These are phyloP conservation scores for Sclerotinia subarctica DNA, from an alignment of 2,329 filamentous ascomycete species.

Conservation along the genomic window DNA sequence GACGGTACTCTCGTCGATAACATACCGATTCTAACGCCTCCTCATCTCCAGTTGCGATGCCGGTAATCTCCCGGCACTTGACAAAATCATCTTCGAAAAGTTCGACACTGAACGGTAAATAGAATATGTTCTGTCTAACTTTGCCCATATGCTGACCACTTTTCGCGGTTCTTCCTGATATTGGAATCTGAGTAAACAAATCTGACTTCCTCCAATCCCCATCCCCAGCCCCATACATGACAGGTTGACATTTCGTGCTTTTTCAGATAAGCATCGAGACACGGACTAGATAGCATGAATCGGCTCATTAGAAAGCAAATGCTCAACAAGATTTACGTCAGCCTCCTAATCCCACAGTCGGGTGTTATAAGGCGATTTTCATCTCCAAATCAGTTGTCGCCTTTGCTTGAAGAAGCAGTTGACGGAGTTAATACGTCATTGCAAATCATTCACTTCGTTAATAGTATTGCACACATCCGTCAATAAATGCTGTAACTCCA, in stretches of 20 bases:
- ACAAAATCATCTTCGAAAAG: not conserved
- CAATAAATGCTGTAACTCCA: no score
- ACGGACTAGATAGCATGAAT: slow-evolving; percentile 42
- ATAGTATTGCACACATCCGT: not conserved
- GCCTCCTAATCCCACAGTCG: not conserved
- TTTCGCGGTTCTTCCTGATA: slow-evolving; percentile 36
- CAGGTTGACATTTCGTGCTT: slow-evolving; percentile 11
- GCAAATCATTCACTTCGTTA: not conserved
- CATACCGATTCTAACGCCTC: not conserved
- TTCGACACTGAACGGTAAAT: slow-evolving; percentile 33
- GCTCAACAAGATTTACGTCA: slow-evolving; percentile 50
- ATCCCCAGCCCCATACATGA: not conserved
- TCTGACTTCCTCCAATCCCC: slow-evolving; percentile 14
- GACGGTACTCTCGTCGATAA: not conserved
- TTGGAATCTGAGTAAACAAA: slow-evolving; percentile 23
- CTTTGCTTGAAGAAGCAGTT: not conserved
- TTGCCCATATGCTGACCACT: slow-evolving; percentile 40
- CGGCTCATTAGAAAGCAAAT: slow-evolving; percentile 52
- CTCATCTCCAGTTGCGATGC: no score
- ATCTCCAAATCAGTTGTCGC: not conserved
- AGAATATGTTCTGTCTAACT: slow-evolving; percentile 42
- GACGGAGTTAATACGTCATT: not conserved
- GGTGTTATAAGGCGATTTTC: not conserved
- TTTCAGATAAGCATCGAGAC: slow-evolving; percentile 36
- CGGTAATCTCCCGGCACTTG: no score